phyloP scores from a whole-genome alignment of 2,329 filamentous ascomycete genomes.

The Cladosporium oxysporum region DNA sequence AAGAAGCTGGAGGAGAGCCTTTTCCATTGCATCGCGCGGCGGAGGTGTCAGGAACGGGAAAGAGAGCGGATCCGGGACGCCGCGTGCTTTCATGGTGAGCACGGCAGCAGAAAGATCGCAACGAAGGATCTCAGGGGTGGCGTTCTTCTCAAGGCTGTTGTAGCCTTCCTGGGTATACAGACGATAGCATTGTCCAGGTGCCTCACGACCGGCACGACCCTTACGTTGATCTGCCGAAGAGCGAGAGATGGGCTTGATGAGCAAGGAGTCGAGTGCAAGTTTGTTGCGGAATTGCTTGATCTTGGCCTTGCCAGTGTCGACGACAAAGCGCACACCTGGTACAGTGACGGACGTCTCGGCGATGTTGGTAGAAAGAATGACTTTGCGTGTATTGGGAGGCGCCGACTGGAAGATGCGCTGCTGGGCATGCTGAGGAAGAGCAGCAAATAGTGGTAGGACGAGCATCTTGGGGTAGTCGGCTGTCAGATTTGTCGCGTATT shows the following conservation, averaged over 20 bases:
- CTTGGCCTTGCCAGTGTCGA: conserved; percentile 93
- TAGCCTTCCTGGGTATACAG: conserved; percentile 84
- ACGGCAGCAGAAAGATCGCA: conserved; percentile 86
- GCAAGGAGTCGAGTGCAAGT: conserved; percentile 84
- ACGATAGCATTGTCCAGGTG: conserved; percentile 82
- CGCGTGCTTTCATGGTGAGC: conserved; percentile 89
- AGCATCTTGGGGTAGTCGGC: conserved; percentile 48
- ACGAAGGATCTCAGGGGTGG: conserved; percentile 84
- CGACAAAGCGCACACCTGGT: conserved; percentile 84
- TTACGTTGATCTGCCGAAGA: conserved; percentile 90
- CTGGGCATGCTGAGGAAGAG: conserved; percentile 82
- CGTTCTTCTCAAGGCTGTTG: conserved; percentile 67
- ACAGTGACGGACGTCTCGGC: conserved; percentile 98
- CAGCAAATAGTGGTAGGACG: conserved; percentile 83
- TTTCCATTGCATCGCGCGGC: conserved; percentile 73
- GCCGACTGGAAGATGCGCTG: conserved; percentile 81
- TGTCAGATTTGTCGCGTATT: conserved; percentile 71
- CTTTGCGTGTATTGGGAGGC: conserved; percentile 74
- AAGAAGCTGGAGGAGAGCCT: conserved; percentile 77
- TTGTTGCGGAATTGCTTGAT: conserved; percentile 85
- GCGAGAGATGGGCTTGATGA: conserved; percentile 87
- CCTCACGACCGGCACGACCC: conserved; percentile 91
- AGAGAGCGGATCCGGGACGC: conserved; percentile 74
- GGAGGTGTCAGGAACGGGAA: conserved; percentile 88
- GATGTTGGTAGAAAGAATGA: conserved; percentile 94